Base-by-base conservation (phyloP, 257 asterid species). In the Leonotis leonurus region DNA sequence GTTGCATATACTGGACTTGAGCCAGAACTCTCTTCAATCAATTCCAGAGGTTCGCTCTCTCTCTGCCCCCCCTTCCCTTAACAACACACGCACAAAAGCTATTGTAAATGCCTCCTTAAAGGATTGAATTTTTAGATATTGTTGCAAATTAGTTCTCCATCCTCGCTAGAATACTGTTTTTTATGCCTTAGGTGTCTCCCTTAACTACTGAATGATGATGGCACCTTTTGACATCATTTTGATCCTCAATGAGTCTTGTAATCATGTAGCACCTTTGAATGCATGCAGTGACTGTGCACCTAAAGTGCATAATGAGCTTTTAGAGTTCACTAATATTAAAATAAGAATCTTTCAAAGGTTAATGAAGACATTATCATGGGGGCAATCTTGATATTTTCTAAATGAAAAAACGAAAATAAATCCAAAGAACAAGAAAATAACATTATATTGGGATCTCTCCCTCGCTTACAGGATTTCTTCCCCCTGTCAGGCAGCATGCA, bases 1-100 rank as follows among this genome's bases (percentile, higher is more conserved):
- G 62, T 76, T 92, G 20, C 81, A 69, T 76, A 81, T 82, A 76
- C 96, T 92, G 71, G 96, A 87, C 84, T 79, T 89, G 81, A 85
- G 97, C 72, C 99, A 89, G 72, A 93, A 93, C 62, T 65, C 77
- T 59, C 79, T 89, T 48, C 94, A 86, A 56, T 74, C 81, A 41
- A 73, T 92, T 73, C 97, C 99, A 64, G 81, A 69, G 88, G 98
- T 91, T 57, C 67, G 37, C 18, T 39, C 22, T 75, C 55, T 67
- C 73, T 25, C 69, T 36, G 65, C 39, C 59, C 30, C 62, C 29
- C 63, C 24, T 30, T 32, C 53, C 45, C 46, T 50, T 33, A n/a
- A n/a, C 14, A 11, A 22, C 29, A 21, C 29, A 44, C 12, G 6
- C 22, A 41, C 48, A 33, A n/a, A n/a, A n/a, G n/a, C n/a, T n/a